Evolutionary conservation across 192 early-diverging fungal genomes (phyloP), one percentile per base, ranked within the genome.

Genomic region (Jimgerdemannia lactiflua): DNA sequence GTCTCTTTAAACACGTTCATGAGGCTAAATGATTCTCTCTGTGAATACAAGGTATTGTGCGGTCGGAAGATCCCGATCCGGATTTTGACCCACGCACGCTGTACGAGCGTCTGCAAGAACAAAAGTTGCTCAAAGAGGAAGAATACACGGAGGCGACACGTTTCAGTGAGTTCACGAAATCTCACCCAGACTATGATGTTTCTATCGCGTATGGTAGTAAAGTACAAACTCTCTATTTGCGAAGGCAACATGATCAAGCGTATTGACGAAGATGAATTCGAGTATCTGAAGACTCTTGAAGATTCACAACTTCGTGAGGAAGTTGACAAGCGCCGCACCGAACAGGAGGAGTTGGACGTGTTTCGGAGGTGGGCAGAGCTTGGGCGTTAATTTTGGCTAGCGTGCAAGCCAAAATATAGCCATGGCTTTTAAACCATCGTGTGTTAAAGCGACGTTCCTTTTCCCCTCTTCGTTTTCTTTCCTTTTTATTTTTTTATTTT

Each of bases 41-140:
- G 29, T 29, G 29, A 29, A 29, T 29, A 29, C 6, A 59, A 14
- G 14, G 49, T 6, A 59, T 59, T 59, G 6, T 6, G 14, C 49
- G 8, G 14, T 2, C 49, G 49, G 49, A 29, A 29, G 29, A 29
- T 29, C 29, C 29, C 9, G 67, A 68, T 6, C 18, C 67, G 4
- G 77, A 82, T 2, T 92, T 92, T 74, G 92, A 93, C 70, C 89
- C 92, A 40, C 88, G 92, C 7, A 93, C 92, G 10, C 84, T 93
- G 17, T 93, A 87, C 71, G 92, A 93, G 75, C 87, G 88, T n/a
- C 78, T 93, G 17, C 90, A 92, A 74, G 92, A 92, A 74, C 91
- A 93, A 74, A 87, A 85, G 65, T 79, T 78, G 40, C 79, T 83
- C 43, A 93, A 93, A 68, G 84, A 84, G 43, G 92, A 92, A 42